Base-by-base conservation (phyloP, 495 filamentous ascomycete species). In the Neurospora sp. region DNA sequence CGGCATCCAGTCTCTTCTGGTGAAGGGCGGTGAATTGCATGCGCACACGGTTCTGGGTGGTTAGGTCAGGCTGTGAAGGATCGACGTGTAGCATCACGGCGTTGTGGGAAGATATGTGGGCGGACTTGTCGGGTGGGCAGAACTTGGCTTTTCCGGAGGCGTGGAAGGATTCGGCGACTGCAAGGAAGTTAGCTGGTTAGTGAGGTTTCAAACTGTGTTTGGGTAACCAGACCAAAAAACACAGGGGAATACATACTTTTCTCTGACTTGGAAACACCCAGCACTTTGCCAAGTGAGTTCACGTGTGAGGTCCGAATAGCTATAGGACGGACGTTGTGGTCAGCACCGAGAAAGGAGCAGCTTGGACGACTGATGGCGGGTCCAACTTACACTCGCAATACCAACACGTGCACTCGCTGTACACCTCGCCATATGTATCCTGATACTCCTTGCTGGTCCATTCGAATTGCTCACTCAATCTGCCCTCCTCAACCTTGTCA, bases 321-420 rank as follows among this genome's bases (percentile, higher is more conserved):
- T 84, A 59, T 0, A 41, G 4, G 37, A 59, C 10, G 11, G 7
- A 39, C 1, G 72, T 71, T 31, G 44, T 38, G 69, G 39, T 70
- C 18, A 54, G 48, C 11, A 31, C 39, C 5, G 31, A 23, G 12
- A 18, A 14, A 35, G 2, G 6, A 10, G 12, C 31, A 54, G 39
- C 23, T 35, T 1, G 14, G 5, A 4, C 27, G 14, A 35, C 7
- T n/a, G 37, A 12, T 69, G 8, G 12, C 69, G 23, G 14, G 16
- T 59, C 48, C 14, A 1, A 71, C 78, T 66, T 75, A 84, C 83
- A 79, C 77, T 96, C 93, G 83, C 94, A 97, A 79, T 94, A 94
- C 93, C 94, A 97, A 82, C 94, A 97, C 5, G 90, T 93, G 78
- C 94, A 97, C 80, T 93, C 91, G 39, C 87, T 91, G 80, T 96